Percentiles rank a stretch among this genome's conserved stretches.
phyloP scores from a whole-genome alignment of 1,284 basidiomycete genomes.

The Malassezia sp. region DNA sequence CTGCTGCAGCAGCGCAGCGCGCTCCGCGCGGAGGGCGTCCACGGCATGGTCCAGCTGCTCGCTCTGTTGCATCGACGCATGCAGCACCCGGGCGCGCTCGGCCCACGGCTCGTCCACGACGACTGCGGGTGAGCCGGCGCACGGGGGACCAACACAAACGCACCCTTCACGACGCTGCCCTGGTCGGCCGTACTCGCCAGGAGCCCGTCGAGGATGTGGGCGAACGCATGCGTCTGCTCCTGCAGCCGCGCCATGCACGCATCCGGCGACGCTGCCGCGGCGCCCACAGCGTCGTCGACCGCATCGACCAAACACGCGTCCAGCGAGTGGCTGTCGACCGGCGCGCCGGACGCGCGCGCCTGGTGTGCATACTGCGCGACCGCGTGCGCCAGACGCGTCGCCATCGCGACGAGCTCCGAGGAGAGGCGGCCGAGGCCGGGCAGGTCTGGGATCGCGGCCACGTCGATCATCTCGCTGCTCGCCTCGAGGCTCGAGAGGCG shows the following conservation, averaged over 20 bases:
- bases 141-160: too few relatives aligned
- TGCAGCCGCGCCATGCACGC: slow-evolving; percentile 23
- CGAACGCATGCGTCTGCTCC: slow-evolving; percentile 19
- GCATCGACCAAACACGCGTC: slow-evolving; percentile 7
- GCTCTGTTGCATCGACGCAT: slow-evolving; percentile 68
- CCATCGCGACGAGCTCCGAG: slow-evolving; percentile 32
- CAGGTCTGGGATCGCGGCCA: slow-evolving; percentile 30
- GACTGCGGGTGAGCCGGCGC: slow-evolving; percentile 11
- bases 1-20: slow-evolving; percentile 70
- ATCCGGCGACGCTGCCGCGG: too few relatives aligned
- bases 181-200: slow-evolving; percentile 30
- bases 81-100: slow-evolving; percentile 72
- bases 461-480: slow-evolving; percentile 33
- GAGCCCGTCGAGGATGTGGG: slow-evolving; percentile 25
- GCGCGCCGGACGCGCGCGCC: slow-evolving; percentile 21
- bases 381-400: slow-evolving; percentile 20
- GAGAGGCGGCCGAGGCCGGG: slow-evolving; percentile 30
- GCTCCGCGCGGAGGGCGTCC: slow-evolving; percentile 71
- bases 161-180: slow-evolving; percentile 30
- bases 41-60: slow-evolving; percentile 82
- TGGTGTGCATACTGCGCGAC: slow-evolving; percentile 22
- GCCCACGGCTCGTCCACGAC: slow-evolving; percentile 60
- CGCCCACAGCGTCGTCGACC: not conserved
- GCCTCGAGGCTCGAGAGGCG: slow-evolving; percentile 29
- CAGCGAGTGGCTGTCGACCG: slow-evolving; percentile 22